Percentiles rank a stretch among this genome's conserved stretches.
Conservation (phyloP, 495 filamentous ascomycete genomes). For the Neurospora terricola region DNA sequence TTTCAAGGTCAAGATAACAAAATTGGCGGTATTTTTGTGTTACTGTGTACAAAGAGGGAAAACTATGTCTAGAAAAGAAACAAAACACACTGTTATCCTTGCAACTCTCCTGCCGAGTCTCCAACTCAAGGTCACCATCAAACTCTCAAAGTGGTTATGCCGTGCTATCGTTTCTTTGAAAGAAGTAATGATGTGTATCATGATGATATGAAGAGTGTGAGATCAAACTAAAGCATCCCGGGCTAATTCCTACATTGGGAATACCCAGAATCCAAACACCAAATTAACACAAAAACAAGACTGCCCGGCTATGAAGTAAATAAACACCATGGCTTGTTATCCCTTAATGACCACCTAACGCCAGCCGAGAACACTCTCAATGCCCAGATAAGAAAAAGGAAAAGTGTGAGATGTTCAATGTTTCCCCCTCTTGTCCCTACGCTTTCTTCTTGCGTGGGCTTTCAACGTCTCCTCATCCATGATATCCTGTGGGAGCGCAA, state of each 20-base stretch:
- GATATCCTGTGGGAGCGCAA: conserved; percentile 62
- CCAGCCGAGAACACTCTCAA: not conserved
- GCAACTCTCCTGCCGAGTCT: not conserved
- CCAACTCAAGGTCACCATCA: not conserved
- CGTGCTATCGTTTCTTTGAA: not conserved
- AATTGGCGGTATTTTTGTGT: not conserved
- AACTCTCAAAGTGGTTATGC: not conserved
- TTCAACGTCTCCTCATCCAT: conserved; percentile 57
- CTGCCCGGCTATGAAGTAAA: not conserved
- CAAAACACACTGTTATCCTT: not conserved
- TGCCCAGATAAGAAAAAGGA: not conserved
- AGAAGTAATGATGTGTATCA: not conserved
- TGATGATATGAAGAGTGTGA: not conserved
- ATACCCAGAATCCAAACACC: not conserved
- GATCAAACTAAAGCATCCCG: not conserved
- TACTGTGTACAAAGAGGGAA: not conserved
- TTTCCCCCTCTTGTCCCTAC: conserved; percentile 23
- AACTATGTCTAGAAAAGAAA: not conserved
- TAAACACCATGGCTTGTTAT: not conserved
- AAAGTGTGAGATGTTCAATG: conserved; percentile 8
- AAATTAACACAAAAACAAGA: not conserved
- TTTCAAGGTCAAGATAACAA: not conserved
- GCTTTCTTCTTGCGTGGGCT: conserved; percentile 52
- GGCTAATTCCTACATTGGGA: not conserved
- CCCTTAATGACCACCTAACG: not conserved